Base-by-base conservation (phyloP, 495 filamentous ascomycete genomes). In the Bacidia rubella region DNA sequence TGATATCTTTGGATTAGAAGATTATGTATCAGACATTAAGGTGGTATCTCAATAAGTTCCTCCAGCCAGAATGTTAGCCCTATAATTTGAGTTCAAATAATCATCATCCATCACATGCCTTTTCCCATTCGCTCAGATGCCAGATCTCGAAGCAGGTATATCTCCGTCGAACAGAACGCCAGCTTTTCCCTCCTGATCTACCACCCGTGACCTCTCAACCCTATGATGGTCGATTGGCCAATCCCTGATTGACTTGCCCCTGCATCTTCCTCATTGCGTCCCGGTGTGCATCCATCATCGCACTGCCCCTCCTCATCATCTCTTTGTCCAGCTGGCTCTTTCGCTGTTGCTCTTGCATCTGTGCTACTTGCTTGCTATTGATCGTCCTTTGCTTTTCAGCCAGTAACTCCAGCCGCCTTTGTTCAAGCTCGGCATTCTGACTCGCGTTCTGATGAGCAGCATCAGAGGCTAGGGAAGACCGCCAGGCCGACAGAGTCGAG, bases 201-300 rank as follows among this genome's bases (percentile, higher is more conserved):
- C n/a, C n/a, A n/a, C n/a, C n/a, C n/a, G n/a, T n/a, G n/a, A 35
- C 29, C 29, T 35, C 5, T 15, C 29, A 7, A 35, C 7, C 29
- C 29, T 35, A 7, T 15, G 5, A 35, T 7, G 29, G 29, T 5
- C 29, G 29, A 44, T 44, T 44, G 11, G 23, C 45, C 40, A 56
- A 47, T 29, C 48, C 27, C 27, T 50, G 10, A 38, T 81, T 86
- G 2, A 83, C 84, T 19, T 70, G 70, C 20, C 79, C 76, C 68
- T 95, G 90, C 82, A 97, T 83, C 63, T 74, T 78, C 57, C 86
- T 71, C 76, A 97, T 75, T 0, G 85, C 87, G 53, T 90, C 81
- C 48, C 83, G 72, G 65, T 97, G 90, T 39, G 82, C 71, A 41
- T 86, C 85, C 32, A 82, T 69, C 74, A 94, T 80, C 57, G 79